A percentile compares a stretch with the other conserved stretches of the same genome.
phyloP scores from a whole-genome alignment of 2,329 filamentous ascomycete species.

The Trichophyton benhamiae region DNA sequence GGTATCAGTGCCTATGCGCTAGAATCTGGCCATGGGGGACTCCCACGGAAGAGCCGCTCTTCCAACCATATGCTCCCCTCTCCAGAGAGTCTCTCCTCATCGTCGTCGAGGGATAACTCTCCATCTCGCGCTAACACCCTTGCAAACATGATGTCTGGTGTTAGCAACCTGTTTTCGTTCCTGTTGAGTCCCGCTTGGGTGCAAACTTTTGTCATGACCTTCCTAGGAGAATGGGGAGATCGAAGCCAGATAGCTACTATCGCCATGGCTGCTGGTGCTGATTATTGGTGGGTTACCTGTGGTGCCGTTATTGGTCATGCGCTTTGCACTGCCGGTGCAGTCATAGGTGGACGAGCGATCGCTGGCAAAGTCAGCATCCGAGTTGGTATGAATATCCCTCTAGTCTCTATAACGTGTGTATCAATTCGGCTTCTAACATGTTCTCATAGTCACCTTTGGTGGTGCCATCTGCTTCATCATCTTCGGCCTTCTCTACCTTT shows the following conservation, averaged over 20 bases:
- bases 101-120: conserved; percentile 50
- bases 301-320: conserved; percentile 78
- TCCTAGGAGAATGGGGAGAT: conserved; percentile 96
- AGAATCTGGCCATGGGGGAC: conserved; percentile 60
- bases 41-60: conserved; percentile 54
- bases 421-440: conserved; percentile 10
- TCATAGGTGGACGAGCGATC: conserved; percentile 82
- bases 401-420: background rate
- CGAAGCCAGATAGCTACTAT: conserved; percentile 96
- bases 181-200: conserved; percentile 94
- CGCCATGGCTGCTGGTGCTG: conserved; percentile 94
- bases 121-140: conserved; percentile 35
- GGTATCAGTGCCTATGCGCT: conserved; percentile 63
- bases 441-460: conserved; percentile 65
- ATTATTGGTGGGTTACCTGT: conserved; percentile 97
- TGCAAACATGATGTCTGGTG: conserved; percentile 44
- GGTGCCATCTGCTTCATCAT: conserved; percentile 80
- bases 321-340: conserved; percentile 80
- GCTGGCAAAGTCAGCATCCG: conserved; percentile 88
- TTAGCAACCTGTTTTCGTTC: conserved; percentile 76
- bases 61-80: conserved; percentile 62
- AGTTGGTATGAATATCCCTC: conserved; percentile 59
- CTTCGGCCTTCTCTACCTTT: conserved; percentile 83
- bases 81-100: conserved; percentile 67
- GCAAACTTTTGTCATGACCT: conserved; percentile 98